Evolutionary conservation across 352 stramenopile species (phyloP).

Genomic region (Phytophthora meadii): DNA sequence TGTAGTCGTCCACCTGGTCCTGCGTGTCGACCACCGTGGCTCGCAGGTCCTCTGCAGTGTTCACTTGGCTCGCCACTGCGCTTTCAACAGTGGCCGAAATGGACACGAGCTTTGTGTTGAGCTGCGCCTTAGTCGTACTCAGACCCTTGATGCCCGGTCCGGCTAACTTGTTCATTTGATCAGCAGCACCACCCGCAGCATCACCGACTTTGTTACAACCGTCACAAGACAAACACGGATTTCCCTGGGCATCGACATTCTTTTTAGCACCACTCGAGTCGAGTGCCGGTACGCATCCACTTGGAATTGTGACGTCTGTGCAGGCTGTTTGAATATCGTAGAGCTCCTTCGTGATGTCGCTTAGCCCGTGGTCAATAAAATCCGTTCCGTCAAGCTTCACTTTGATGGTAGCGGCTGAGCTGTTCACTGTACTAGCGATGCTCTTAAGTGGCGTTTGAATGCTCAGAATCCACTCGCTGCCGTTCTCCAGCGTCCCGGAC

Average conservation of each 20-base stretch:
- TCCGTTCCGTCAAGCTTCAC: constrained; percentile 39
- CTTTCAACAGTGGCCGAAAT: constrained; percentile 45
- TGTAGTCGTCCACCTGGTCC: constrained; percentile 39
- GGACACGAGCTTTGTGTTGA: constrained; percentile 52
- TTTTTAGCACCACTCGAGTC: background rate
- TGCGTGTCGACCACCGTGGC: constrained; percentile 41
- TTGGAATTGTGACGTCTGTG: constrained; percentile 35
- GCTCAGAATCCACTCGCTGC: constrained; percentile 46
- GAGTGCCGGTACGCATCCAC: constrained; percentile 25
- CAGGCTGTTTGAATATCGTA: constrained; percentile 37
- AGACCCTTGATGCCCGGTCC: constrained; percentile 40
- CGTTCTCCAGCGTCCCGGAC: constrained; percentile 45
- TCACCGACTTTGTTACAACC: constrained; percentile 36
- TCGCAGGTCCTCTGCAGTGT: constrained; percentile 34
- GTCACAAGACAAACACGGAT: constrained; percentile 54
- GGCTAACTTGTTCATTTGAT: constrained; percentile 51
- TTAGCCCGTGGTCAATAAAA: constrained; percentile 56
- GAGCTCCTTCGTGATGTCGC: constrained; percentile 40
- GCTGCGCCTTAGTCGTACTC: constrained; percentile 34
- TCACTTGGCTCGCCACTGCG: constrained; percentile 45
- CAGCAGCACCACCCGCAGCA: constrained; percentile 18
- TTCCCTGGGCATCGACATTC: constrained; percentile 16
- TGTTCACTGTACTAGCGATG: constrained; percentile 51
- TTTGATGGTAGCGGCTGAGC: constrained; percentile 39
- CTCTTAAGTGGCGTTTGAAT: constrained; percentile 50